Percentiles rank a stretch among this genome's conserved stretches.
phyloP scores from a whole-genome alignment of 352 stramenopile species.

The Bremia lactucae region DNA sequence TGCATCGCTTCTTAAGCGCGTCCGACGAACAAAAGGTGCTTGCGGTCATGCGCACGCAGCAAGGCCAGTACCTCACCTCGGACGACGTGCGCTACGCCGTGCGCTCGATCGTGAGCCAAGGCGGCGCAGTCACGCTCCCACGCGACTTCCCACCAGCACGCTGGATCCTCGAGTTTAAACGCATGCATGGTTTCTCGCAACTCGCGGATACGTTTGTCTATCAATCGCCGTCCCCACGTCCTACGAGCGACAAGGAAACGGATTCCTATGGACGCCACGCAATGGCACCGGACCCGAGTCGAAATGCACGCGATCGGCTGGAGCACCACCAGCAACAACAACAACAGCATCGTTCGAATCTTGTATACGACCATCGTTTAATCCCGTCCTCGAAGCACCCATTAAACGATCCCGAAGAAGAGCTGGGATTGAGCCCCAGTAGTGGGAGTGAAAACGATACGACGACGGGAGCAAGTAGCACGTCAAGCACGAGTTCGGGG shows the following conservation, averaged over 20 bases:
- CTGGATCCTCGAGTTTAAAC: constrained; percentile 45
- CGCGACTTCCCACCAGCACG: constrained; percentile 33
- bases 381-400: neutral
- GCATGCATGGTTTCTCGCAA: constrained; percentile 24
- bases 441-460: constrained; percentile 15
- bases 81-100: constrained; percentile 52
- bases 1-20: constrained; percentile 19
- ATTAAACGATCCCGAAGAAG: neutral
- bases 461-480: constrained; percentile 15
- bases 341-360: constrained; percentile 10
- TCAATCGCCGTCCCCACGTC: constrained; percentile 4
- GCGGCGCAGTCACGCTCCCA: constrained; percentile 20
- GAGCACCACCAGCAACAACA: constrained; percentile 10
- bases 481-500: constrained; percentile 3
- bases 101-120: constrained; percentile 32
- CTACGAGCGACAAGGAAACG: constrained; percentile 3
- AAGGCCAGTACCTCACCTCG: constrained; percentile 37
- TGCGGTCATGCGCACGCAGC: constrained; percentile 33
- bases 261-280: neutral
- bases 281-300: neutral
- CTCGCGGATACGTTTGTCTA: constrained; percentile 3
- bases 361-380: constrained; percentile 10
- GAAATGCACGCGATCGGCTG: neutral
- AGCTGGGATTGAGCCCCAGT: constrained; percentile 11
- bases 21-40: constrained; percentile 33